Base-by-base conservation (phyloP, 176 grass and related monocot genomes). In the Ananas comosus region DNA sequence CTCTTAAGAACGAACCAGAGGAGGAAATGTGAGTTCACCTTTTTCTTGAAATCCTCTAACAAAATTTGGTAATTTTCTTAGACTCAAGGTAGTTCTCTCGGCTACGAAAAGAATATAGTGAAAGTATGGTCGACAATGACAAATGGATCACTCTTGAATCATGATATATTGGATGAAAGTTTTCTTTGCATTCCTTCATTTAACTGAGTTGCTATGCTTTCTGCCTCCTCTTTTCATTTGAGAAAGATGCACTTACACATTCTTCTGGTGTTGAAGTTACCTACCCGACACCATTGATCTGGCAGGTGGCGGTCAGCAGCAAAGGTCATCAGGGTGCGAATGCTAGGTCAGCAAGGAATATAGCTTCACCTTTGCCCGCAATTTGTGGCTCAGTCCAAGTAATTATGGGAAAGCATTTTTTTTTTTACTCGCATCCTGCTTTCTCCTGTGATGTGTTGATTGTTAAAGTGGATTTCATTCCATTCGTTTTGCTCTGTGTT, bases 1-100 rank as follows among this genome's bases (percentile, higher is more conserved):
- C 89, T 68, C 75, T 97, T 14, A 97, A 97, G 82, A 93, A 97
- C 70, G 93, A 97, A 70, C 93, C 86, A 49, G 89, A 97, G 75
- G 93, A 97, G 78, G 93, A 97, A 68, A 51, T 97, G 93, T 97
- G 77, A 90, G 89, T 24, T 19, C 70, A 25, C 23, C 65, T 73
- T 76, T 49, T 77, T 71, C 51, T 42, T 7, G 5, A 42, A 42
- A 42, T 42, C 33, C 33, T 42, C 33, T 42, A 7, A 6, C 33
- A 42, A 42, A 42, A 74, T 63, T 69, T 51, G 54, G 57, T 24
- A 69, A 3, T 12, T 9, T 50, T 75, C 18, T 50, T 61, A 19
- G 2, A 22, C 0, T 9, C 56, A 11, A 1, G 21, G 21, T 17
- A 61, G 16, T 18, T 9, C 9, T 61, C 21, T 61, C 16, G 16